Evolutionary conservation across 768 basidiomycete genomes (phyloP), one percentile per base, ranked within the genome.

Genomic region (Pleurotus platypus): DNA sequence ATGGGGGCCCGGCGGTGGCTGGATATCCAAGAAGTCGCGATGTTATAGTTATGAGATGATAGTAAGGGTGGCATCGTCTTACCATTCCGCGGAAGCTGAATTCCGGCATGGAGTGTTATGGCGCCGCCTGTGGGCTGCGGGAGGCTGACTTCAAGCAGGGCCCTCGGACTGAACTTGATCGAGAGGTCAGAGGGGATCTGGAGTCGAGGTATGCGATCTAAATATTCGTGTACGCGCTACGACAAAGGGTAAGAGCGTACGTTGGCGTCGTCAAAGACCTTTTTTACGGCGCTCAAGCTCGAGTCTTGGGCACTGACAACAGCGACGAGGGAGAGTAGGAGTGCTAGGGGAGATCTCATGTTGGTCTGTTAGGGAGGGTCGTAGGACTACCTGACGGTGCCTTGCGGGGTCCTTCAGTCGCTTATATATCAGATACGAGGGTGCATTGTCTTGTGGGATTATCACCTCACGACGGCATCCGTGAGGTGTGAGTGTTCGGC

Each of bases 1-100:
- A 62, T 3, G 75, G 75, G 2, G 73, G 76, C 0, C 69, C 69
- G 0, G 66, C 74, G 11, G 77, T 77, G 5, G 66, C 77, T 78
- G 42, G 9, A 42, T 43, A 13, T 15, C 13, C 12, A 15, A 11
- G 24, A 2, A 30, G 24, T 26, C 5, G 24, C 24, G 24, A 26
- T 26, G 24, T 45, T 39, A 46, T 26, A 13, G 35, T 45, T 5
- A 26, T 26, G 24, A 26, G 24, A 26, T 24, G 15, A 7, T 22
- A 30, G 42, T 13, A 46, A 20, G 18, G 27, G 46, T 20, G 22
- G 13, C 20, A 56, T 18, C 9, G 43, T 51, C 64, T 35, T 57
- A 75, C 75, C 64, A 42, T 73, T 68, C 45, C 67, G 65, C 15
- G 71, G 70, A 24, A 75, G 57, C 9, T 72, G 69, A 22, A 70